phyloP scores from a whole-genome alignment of 2,329 filamentous ascomycete genomes.

The Sporothrix brasiliensis region DNA sequence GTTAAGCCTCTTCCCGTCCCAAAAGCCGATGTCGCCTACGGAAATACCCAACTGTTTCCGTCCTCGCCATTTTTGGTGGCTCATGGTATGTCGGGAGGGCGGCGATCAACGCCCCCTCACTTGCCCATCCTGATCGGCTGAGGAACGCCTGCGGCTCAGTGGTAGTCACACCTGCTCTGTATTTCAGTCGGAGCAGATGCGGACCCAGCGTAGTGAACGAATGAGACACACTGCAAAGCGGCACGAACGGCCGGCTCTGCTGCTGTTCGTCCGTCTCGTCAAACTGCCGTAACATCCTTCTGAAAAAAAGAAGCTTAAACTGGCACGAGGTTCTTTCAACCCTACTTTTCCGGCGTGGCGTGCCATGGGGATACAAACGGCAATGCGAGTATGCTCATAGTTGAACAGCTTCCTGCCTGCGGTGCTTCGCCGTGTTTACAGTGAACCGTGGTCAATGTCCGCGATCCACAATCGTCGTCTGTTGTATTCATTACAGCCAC shows the following conservation, averaged over 20 bases:
- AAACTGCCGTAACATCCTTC: not conserved
- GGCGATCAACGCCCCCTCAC: slow-evolving; percentile 12
- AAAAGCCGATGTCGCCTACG: slow-evolving; percentile 15
- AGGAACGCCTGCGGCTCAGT: not conserved
- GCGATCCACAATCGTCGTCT: not conserved
- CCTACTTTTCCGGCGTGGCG: not conserved
- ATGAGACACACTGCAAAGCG: slow-evolving; percentile 16
- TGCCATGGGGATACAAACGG: no score
- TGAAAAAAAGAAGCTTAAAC: slow-evolving; percentile 4
- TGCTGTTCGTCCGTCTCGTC: slow-evolving; percentile 2
- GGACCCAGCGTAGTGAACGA: not conserved
- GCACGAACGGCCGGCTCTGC: slow-evolving; percentile 12
- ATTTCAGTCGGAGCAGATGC: not conserved
- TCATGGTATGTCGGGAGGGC: slow-evolving; percentile 24
- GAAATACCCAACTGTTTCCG: slow-evolving; percentile 23
- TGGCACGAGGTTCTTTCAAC: not conserved
- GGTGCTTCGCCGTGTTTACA: not conserved
- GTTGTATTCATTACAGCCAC: not conserved
- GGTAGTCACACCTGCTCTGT: not conserved
- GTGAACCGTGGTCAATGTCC: not conserved
- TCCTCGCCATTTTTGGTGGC: slow-evolving; percentile 9
- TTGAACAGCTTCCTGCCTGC: not conserved
- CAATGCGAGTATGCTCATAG: no score
- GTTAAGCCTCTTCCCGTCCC: not conserved
- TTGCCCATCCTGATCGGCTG: not conserved